phyloP scores from a whole-genome alignment of 225 moss, liverwort and hornwort genomes.

The Ulota crispa region DNA sequence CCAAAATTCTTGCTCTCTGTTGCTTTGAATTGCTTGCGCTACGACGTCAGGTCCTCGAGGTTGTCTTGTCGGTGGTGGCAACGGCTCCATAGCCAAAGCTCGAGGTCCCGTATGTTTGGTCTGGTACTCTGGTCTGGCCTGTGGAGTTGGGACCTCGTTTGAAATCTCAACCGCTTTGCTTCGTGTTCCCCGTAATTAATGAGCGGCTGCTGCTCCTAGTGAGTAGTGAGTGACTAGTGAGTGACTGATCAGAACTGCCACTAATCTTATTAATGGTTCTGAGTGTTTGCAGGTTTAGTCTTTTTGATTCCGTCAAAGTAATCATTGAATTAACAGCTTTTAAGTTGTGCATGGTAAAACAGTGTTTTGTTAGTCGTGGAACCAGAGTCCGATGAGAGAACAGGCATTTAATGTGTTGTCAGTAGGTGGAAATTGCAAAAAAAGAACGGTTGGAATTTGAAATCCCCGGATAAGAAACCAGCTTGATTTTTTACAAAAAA shows the following conservation, averaged over 20 bases:
- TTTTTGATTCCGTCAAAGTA: background rate
- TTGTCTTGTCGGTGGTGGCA: constrained; percentile 44
- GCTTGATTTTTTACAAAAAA: too few relatives aligned
- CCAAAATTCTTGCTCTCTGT: background rate
- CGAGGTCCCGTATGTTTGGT: constrained; percentile 1
- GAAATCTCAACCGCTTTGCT: constrained; percentile 30
- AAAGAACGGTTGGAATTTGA: too few relatives aligned
- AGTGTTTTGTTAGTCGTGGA: background rate
- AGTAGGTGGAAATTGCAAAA: too few relatives aligned
- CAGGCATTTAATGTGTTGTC: too few relatives aligned
- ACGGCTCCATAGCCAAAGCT: constrained; percentile 38
- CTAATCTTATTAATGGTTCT: background rate
- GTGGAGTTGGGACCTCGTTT: constrained; percentile 24
- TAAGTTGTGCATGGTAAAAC: background rate
- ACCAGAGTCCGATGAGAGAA: background rate
- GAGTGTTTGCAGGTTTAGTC: background rate
- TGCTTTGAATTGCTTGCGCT: constrained; percentile 27
- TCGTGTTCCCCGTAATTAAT: constrained; percentile 13
- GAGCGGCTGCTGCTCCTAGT: background rate
- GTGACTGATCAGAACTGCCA: background rate
- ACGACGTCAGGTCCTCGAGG: background rate
- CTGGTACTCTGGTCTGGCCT: too few relatives aligned
- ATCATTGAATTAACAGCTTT: background rate
- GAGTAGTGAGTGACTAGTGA: too few relatives aligned
- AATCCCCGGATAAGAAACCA: too few relatives aligned